Base-by-base conservation (phyloP, 345 rosid genomes). In the Salix exigua region DNA sequence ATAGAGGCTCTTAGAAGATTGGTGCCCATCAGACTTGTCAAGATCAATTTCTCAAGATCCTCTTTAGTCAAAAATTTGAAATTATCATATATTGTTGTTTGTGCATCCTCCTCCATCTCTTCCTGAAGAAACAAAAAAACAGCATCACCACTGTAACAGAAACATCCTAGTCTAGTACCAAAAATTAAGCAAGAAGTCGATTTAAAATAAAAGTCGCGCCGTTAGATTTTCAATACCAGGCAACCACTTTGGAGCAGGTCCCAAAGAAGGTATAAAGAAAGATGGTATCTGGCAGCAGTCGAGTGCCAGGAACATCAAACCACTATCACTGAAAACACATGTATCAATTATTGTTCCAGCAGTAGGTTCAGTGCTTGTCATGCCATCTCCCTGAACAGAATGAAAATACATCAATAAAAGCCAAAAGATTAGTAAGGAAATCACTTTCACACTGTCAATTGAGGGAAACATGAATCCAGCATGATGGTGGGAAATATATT, bases 231-330 rank as follows among this genome's bases (percentile, higher is more conserved):
- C 99, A 68, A 96, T 86, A 35, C 84, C 68, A 71, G 97, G 82
- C 83, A 94, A 91, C 99, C 99, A 96, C 73, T 89, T 92, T 58
- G 99, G 99, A 73, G 96, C 93, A 85, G 99, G 94, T 79, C 98
- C 99, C 60, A 93, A 85, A 76, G 91, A 88, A 83, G 99, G 98
- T 82, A 96, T 81, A 75, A 89, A 96, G 81, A 91, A 91, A 77
- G 97, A 87, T 55, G 97, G 97, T 83, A 93, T 93, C 82, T 88
- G 87, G 88, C 94, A 82, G 82, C 91, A 70, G 80, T 96, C 98
- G 83, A 93, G 82, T 70, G 94, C 98, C 79, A 96, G 75, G 42
- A 93, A 81, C 90, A 96, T 83, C 81, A 96, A 80, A 21, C 99
- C 99, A 77, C 98, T 96, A 78, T 85, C 86, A 71, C 72, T 89